Evolutionary conservation across 495 filamentous ascomycete species (phyloP).

Genomic region (Margaritispora aquatica): DNA sequence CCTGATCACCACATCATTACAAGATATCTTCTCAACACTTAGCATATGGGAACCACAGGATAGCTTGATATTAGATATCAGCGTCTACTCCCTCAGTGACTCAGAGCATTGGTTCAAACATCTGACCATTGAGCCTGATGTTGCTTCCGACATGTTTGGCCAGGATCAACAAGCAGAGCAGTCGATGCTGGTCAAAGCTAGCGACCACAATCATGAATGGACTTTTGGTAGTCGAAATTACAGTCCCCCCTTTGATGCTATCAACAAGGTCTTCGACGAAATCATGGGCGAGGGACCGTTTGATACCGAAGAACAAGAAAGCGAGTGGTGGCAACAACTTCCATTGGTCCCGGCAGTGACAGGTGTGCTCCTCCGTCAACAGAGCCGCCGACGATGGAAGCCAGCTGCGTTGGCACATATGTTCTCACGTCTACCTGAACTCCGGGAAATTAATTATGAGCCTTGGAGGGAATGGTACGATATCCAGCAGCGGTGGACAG

Average conservation of each 20-base stretch:
- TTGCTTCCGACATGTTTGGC: conserved; percentile 15
- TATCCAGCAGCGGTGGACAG: conserved; percentile 17
- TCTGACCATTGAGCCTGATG: conserved; percentile 28
- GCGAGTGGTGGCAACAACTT: conserved; percentile 29
- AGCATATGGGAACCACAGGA: conserved; percentile 30
- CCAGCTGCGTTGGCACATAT: conserved; percentile 26
- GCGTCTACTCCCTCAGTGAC: conserved; percentile 33
- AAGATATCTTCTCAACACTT: conserved; percentile 31
- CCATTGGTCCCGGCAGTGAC: conserved; percentile 27
- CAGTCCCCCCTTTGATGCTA: conserved; percentile 17
- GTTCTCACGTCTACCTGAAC: conserved; percentile 28
- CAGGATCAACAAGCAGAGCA: conserved; percentile 10
- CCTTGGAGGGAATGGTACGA: conserved; percentile 28
- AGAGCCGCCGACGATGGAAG: conserved; percentile 28
- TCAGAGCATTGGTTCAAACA: conserved; percentile 32
- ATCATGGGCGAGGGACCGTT: conserved; percentile 16
- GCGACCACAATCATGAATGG: conserved; percentile 26
- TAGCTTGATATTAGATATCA: conserved; percentile 34
- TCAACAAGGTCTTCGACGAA: conserved; percentile 23
- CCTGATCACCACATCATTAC: conserved; percentile 29
- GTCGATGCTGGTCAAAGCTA: conserved; percentile 16
- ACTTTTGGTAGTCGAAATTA: conserved; percentile 24
- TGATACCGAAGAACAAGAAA: conserved; percentile 22
- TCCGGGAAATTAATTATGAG: conserved; percentile 30
- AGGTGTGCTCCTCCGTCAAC: conserved; percentile 28